A percentile compares a stretch with the other conserved stretches of the same genome.
These are phyloP conservation scores for Apophysomyces elegans DNA, from an alignment of 371 early-diverging fungal species.

Conservation along the genomic window DNA sequence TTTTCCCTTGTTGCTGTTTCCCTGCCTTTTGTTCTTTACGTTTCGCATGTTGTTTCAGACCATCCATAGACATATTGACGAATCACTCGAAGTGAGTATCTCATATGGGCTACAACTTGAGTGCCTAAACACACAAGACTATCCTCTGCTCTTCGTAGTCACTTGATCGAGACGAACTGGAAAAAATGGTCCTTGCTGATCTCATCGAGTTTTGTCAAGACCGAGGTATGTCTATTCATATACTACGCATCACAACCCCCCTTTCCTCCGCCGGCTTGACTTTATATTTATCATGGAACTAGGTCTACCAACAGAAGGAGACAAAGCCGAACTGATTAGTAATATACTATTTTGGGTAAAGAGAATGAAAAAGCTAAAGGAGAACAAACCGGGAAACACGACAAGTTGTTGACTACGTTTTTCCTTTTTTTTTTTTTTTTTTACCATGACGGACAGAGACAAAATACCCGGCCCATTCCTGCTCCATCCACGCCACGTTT, in stretches of 20 bases:
- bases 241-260: background rate
- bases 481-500: conserved; percentile 73
- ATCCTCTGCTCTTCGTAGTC: conserved; percentile 15
- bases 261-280: background rate
- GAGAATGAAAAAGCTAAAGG: background rate
- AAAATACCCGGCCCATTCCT: conserved; percentile 66
- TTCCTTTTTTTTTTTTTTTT: background rate
- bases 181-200: conserved; percentile 68
- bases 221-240: conserved; percentile 52
- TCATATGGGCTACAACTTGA: too few species aligned
- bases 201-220: conserved; percentile 77
- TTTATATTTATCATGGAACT: conserved; percentile 1
- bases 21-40: conserved; percentile 2
- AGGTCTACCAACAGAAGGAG: conserved; percentile 69
- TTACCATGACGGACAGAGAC: conserved; percentile 45
- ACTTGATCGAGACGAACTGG: conserved; percentile 42
- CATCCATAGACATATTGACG: conserved; percentile 38
- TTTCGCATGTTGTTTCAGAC: conserved; percentile 36
- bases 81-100: conserved; percentile 37
- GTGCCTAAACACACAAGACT: background rate
- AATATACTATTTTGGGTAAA: conserved; percentile 68
- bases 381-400: background rate
- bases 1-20: background rate
- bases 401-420: conserved; percentile 1
- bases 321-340: conserved; percentile 64